These are phyloP conservation scores for Fraxinus excelsior DNA, from an alignment of 257 asterid genomes.

Conservation along the genomic window DNA sequence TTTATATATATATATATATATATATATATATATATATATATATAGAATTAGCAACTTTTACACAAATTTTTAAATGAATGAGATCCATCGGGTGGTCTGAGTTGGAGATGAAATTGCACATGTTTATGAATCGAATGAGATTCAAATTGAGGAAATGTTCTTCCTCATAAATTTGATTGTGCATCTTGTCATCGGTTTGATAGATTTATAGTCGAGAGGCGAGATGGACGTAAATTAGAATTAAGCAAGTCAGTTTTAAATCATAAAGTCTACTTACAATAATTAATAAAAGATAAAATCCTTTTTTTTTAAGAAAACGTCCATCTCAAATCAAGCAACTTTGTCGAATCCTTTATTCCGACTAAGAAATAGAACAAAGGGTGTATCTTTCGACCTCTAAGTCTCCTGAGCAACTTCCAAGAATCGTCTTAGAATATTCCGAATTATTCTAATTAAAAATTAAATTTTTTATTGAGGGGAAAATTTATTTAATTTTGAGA, in stretches of 20 bases:
- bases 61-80: background rate
- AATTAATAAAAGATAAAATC: too few species aligned
- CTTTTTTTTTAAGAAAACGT: too few species aligned
- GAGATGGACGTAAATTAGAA: too few species aligned
- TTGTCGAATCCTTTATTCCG: too few species aligned
- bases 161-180: too few species aligned
- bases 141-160: background rate
- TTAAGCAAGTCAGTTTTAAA: too few species aligned
- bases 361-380: too few species aligned
- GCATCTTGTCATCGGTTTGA: background rate
- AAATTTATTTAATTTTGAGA: background rate
- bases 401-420: background rate
- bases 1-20: too few species aligned
- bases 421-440: background rate
- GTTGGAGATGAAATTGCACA: conserved; percentile 7
- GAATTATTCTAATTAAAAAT: background rate
- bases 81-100: conserved; percentile 4
- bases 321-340: too few species aligned
- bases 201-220: too few species aligned
- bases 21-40: too few species aligned
- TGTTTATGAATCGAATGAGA: background rate
- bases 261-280: too few species aligned
- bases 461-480: background rate
- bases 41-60: background rate
- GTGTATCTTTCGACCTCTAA: background rate